These are phyloP conservation scores for Neurospora sp. DNA, from an alignment of 495 filamentous ascomycete species.

Conservation along the genomic window DNA sequence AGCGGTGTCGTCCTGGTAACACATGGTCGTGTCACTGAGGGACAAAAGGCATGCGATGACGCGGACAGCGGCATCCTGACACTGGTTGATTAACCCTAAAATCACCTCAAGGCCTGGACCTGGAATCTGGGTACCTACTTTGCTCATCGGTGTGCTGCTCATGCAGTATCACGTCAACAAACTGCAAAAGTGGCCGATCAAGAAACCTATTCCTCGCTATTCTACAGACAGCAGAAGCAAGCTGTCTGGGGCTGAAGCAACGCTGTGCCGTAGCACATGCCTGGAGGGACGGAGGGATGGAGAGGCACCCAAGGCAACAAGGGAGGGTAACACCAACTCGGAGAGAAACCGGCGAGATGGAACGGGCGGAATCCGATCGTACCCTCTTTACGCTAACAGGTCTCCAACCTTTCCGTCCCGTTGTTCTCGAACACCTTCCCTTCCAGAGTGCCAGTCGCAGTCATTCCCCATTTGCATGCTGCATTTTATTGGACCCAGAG, in stretches of 20 bases:
- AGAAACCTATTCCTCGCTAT: neutral
- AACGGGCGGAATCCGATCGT: neutral
- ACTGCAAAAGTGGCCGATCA: neutral
- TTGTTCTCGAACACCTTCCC: neutral
- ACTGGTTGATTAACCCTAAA: neutral
- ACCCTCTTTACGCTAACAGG: neutral
- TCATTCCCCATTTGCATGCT: neutral
- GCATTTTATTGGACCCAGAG: neutral
- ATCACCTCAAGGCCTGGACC: neutral
- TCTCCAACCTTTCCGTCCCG: neutral
- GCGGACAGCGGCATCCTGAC: neutral
- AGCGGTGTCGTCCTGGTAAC: neutral
- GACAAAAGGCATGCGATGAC: neutral
- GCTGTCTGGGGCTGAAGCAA: slow-evolving; percentile 1
- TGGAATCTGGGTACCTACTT: neutral
- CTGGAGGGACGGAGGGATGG: neutral
- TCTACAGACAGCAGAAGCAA: neutral
- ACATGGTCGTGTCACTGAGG: neutral
- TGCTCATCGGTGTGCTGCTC: neutral
- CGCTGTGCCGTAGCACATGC: neutral
- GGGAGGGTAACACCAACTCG: neutral
- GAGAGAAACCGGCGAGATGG: slow-evolving; percentile 2
- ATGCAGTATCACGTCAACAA: slow-evolving; percentile 3
- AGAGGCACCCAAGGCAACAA: neutral
- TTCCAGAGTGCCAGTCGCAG: neutral